Conservation (phyloP, 1,284 basidiomycete species). For the Melanopsichium pennsylvanicum region DNA sequence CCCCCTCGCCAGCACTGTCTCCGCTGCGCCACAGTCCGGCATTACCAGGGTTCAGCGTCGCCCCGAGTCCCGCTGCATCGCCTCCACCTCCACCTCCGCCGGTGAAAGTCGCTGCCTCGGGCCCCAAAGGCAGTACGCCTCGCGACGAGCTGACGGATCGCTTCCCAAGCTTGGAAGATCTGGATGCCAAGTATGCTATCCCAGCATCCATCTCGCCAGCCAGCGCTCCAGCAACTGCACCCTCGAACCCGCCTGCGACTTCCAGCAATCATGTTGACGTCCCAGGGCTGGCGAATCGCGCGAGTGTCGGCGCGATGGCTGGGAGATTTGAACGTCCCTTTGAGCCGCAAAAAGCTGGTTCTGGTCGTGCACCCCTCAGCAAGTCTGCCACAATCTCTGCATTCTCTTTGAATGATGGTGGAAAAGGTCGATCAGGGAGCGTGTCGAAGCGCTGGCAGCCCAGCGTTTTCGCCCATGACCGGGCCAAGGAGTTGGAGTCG, state of each 20-base stretch:
- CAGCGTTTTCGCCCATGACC: constrained; percentile 19
- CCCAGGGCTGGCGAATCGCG: constrained; percentile 40
- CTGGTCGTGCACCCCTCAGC: constrained; percentile 4
- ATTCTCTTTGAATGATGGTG: constrained; percentile 1
- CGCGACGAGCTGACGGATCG: constrained; percentile 41
- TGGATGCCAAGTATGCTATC: constrained; percentile 42
- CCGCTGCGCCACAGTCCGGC: constrained; percentile 48
- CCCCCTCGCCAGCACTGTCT: constrained; percentile 28
- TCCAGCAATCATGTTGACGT: constrained; percentile 8
- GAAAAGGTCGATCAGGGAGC: constrained; percentile 11
- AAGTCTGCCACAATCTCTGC: constrained; percentile 26
- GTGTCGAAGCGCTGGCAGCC: constrained; percentile 32
- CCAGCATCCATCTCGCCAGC: constrained; percentile 5
- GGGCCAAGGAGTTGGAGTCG: constrained; percentile 1
- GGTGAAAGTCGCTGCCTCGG: constrained; percentile 1
- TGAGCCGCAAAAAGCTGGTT: constrained; percentile 13
- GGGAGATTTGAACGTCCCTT: constrained; percentile 41
- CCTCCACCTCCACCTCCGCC: constrained; percentile 12
- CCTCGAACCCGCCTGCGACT: constrained; percentile 4
- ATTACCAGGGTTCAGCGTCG: constrained; percentile 46
- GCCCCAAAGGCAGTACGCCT: constrained; percentile 2
- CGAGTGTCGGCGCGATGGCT: constrained; percentile 46
- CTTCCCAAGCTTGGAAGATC: constrained; percentile 53
- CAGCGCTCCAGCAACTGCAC: constrained; percentile 3
- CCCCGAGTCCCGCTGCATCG: constrained; percentile 26